A percentile compares a stretch with the other conserved stretches of the same genome.
These are phyloP conservation scores for Cordyceps cicadae DNA, from an alignment of 2,329 filamentous ascomycete species.

Conservation along the genomic window DNA sequence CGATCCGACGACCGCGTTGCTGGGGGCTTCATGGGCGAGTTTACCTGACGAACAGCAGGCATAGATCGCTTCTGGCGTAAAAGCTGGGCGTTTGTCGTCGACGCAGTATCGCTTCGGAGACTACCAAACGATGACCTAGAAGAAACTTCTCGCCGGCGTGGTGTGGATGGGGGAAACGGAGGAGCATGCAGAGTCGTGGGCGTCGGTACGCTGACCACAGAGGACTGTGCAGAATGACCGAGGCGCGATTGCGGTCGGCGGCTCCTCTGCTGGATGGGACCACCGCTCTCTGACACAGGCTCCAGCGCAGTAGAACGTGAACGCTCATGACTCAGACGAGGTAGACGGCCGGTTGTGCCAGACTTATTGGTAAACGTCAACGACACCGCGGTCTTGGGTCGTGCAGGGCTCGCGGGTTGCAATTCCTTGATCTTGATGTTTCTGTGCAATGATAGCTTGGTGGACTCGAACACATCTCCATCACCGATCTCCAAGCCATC, in stretches of 20 bases:
- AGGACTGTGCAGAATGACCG: conserved; percentile 62
- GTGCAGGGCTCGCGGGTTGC: conserved; percentile 59
- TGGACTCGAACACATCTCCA: conserved; percentile 70
- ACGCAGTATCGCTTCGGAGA: conserved; percentile 46
- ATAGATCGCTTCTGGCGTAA: conserved; percentile 58
- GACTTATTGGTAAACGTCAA: conserved; percentile 84
- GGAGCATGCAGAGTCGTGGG: conserved; percentile 49
- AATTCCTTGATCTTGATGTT: conserved; percentile 82
- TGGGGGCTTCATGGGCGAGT: conserved; percentile 43
- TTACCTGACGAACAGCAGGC: conserved; percentile 46
- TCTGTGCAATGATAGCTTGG: conserved; percentile 76
- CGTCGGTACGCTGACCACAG: conserved; percentile 54
- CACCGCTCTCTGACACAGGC: conserved; percentile 84
- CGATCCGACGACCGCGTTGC: conserved; percentile 44
- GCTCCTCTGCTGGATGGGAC: conserved; percentile 51
- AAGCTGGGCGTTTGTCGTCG: conserved; percentile 58
- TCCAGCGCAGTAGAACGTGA: conserved; percentile 68
- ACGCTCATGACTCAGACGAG: conserved; percentile 66
- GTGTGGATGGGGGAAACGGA: conserved; percentile 48
- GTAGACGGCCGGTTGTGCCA: conserved; percentile 61
- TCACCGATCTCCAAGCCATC: conserved; percentile 80
- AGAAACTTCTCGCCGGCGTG: conserved; percentile 52
- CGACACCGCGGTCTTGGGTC: conserved; percentile 69
- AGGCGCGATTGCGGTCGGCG: conserved; percentile 60
- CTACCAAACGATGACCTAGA: conserved; percentile 46